phyloP scores from a whole-genome alignment of 345 rosid genomes.

The Chamaenerion angustifolium region DNA sequence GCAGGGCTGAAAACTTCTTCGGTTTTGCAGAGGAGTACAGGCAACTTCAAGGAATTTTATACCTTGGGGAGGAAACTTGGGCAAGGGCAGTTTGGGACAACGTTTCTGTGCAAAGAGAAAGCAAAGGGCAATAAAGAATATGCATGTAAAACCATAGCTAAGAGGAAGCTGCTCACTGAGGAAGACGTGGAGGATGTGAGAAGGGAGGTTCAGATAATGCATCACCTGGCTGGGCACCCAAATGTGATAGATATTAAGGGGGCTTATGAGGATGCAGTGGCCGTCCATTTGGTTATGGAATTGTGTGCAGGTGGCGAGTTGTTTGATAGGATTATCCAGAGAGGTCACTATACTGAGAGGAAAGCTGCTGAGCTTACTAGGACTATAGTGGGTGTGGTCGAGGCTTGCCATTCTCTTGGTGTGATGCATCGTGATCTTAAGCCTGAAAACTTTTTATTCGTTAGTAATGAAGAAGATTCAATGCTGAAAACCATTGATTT shows the following conservation, averaged over 20 bases:
- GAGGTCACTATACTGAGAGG: conserved; percentile 32
- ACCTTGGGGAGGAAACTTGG: conserved; percentile 30
- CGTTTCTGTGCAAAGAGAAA: conserved; percentile 26
- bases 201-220: conserved; percentile 46
- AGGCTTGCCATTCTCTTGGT: conserved; percentile 37
- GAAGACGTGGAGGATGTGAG: conserved; percentile 43
- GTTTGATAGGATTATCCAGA: conserved; percentile 29
- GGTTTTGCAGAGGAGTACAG: conserved; percentile 23
- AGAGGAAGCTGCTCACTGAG: conserved; percentile 25
- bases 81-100: conserved; percentile 38
- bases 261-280: conserved; percentile 33
- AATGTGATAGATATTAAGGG: conserved; percentile 26
- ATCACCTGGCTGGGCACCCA: conserved; percentile 32
- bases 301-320: conserved; percentile 35
- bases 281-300: conserved; percentile 39
- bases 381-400: conserved; percentile 32
- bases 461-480: conserved; percentile 22
- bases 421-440: conserved; percentile 40
- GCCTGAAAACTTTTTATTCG: conserved; percentile 39
- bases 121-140: conserved; percentile 20
- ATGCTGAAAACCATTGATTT: conserved; percentile 32
- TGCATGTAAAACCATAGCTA: conserved; percentile 37
- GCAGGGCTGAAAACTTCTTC: conserved; percentile 22
- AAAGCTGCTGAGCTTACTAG: conserved; percentile 35
- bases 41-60: conserved; percentile 26